phyloP scores from a whole-genome alignment of 2,329 filamentous ascomycete genomes.

The Paraphaeosphaeria sporulosa region DNA sequence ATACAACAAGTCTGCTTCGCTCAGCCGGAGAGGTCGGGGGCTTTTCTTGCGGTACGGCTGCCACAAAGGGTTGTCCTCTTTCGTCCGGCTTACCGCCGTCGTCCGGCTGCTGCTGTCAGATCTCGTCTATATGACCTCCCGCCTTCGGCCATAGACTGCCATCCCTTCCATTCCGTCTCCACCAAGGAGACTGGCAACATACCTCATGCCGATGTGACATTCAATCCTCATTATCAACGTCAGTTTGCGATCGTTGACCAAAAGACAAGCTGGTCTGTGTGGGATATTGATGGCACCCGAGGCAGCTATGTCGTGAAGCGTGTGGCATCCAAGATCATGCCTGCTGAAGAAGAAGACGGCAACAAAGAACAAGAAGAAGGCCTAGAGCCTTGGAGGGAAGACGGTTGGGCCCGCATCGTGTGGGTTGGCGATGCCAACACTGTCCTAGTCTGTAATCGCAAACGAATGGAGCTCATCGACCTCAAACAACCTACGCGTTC shows the following conservation, averaged over 20 bases:
- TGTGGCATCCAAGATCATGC: constrained; percentile 36
- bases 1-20: constrained; percentile 65
- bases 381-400: constrained; percentile 27
- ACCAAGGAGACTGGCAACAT: constrained; percentile 62
- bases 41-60: constrained; percentile 61
- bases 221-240: constrained; percentile 67
- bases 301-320: constrained; percentile 45
- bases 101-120: constrained; percentile 19
- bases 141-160: constrained; percentile 63
- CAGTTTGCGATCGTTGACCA: constrained; percentile 73
- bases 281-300: constrained; percentile 59
- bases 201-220: constrained; percentile 68
- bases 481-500: constrained; percentile 33
- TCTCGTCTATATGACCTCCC: constrained; percentile 35
- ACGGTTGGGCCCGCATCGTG: constrained; percentile 60
- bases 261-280: constrained; percentile 71
- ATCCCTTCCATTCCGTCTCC: constrained; percentile 63
- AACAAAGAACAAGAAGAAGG: neutral
- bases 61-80: constrained; percentile 57
- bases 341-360: constrained; percentile 11
- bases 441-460: constrained; percentile 62
- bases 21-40: constrained; percentile 49
- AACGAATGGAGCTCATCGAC: constrained; percentile 44
- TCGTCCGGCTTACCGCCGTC: constrained; percentile 39
- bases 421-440: constrained; percentile 59